phyloP scores from a whole-genome alignment of 1,284 basidiomycete genomes.

The Malassezia pachydermatis region DNA sequence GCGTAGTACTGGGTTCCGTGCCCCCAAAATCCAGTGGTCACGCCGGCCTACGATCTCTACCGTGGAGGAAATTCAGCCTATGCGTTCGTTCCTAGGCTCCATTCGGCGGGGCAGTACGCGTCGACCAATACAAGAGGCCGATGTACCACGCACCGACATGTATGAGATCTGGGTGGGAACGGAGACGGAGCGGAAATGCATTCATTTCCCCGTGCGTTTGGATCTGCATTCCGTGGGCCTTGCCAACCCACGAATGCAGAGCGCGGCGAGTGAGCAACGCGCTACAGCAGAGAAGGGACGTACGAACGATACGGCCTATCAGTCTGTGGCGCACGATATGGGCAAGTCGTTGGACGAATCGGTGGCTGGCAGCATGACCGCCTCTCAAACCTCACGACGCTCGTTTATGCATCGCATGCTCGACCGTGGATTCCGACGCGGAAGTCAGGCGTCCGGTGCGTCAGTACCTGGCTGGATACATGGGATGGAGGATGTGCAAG shows the following conservation, averaged over 20 bases:
- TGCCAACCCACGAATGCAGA: slow-evolving; percentile 9
- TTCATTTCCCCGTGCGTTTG: slow-evolving; percentile 30
- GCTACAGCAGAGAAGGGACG: neutral
- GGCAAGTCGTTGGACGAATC: too few relatives aligned
- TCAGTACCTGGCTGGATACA: too few relatives aligned
- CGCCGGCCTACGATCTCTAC: slow-evolving; percentile 10
- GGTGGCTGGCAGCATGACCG: slow-evolving; percentile 1
- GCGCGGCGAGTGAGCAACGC: neutral
- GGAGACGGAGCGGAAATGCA: neutral
- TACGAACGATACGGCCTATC: neutral
- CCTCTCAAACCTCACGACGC: slow-evolving; percentile 14
- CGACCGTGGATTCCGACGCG: neutral
- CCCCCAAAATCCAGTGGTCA: slow-evolving; percentile 1
- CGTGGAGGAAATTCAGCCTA: neutral
- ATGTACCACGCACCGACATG: neutral
- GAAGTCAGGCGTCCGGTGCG: neutral
- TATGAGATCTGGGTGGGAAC: slow-evolving; percentile 5
- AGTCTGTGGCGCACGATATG: neutral
- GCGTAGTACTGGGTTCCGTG: neutral
- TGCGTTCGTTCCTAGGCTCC: neutral
- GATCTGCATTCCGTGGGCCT: slow-evolving; percentile 33
- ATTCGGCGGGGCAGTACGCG: neutral
- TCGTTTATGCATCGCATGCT: slow-evolving; percentile 13
- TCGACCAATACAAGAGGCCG: neutral
- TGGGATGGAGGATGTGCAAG: too few relatives aligned